Percentiles rank a stretch among this genome's conserved stretches.
These are phyloP conservation scores for Babesia sp. DNA, from an alignment of 169 alveolate genomes.

Conservation along the genomic window DNA sequence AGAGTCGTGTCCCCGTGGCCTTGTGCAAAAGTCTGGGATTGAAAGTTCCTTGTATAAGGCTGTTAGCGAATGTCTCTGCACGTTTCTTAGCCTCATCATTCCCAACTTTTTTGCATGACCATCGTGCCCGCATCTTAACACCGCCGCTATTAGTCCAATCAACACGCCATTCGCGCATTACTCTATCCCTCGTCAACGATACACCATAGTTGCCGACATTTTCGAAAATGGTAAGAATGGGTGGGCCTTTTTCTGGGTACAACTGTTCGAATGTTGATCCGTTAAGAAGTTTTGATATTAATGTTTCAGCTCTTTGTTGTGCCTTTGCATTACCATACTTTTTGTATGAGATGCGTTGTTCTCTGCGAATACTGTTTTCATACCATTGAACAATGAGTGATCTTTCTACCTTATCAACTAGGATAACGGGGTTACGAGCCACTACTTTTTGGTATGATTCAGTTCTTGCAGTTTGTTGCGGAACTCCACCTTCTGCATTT, in stretches of 20 bases:
- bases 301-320: conserved; percentile 76
- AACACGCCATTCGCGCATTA: conserved; percentile 77
- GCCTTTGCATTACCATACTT: conserved; percentile 82
- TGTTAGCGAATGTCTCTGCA: conserved; percentile 78
- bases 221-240: conserved; percentile 72
- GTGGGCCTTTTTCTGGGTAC: conserved; percentile 83
- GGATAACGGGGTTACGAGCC: conserved; percentile 67
- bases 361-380: conserved; percentile 71
- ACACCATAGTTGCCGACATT: conserved; percentile 75
- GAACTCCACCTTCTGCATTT: neutral
- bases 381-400: conserved; percentile 79
- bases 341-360: conserved; percentile 78
- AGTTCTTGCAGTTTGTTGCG: neutral
- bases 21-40: conserved; percentile 77
- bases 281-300: conserved; percentile 67
- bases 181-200: conserved; percentile 75
- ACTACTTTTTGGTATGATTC: conserved; percentile 33
- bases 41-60: conserved; percentile 75
- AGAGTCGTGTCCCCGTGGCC: conserved; percentile 79
- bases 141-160: conserved; percentile 75
- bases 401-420: conserved; percentile 76
- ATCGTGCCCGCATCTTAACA: conserved; percentile 72
- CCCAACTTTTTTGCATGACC: conserved; percentile 82
- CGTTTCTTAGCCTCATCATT: conserved; percentile 78
- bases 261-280: conserved; percentile 79